Evolutionary conservation across 345 rosid genomes (phyloP).

Genomic region (Anacardium occidentale): DNA sequence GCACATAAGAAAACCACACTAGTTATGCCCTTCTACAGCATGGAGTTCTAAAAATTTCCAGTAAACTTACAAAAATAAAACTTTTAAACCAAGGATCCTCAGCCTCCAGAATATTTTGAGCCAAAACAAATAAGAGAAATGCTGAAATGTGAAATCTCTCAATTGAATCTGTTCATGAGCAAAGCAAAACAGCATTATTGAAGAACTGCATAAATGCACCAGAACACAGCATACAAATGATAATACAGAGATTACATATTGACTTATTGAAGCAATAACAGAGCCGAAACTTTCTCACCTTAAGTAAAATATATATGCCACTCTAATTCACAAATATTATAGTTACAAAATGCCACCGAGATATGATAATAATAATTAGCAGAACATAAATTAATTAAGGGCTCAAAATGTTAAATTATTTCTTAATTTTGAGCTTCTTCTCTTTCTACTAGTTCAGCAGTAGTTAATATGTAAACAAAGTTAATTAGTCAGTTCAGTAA

Average conservation of each 20-base stretch:
- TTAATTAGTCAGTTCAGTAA: not conserved
- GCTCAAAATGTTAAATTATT: not conserved
- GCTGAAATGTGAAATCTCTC: slow-evolving; percentile 96
- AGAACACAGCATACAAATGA: not conserved
- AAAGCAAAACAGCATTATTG: slow-evolving; percentile 21
- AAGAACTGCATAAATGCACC: not conserved
- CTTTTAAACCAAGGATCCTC: slow-evolving; percentile 97
- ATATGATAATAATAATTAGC: not conserved
- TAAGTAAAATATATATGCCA: not conserved
- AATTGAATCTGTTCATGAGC: slow-evolving; percentile 66
- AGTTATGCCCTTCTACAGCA: slow-evolving; percentile 13
- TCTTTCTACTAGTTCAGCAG: not conserved
- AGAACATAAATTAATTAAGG: not conserved
- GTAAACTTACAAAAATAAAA: slow-evolving; percentile 69
- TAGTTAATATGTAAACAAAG: not conserved
- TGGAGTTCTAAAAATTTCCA: slow-evolving; percentile 2
- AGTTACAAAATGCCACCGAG: not conserved
- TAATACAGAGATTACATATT: not conserved
- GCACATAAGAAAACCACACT: slow-evolving; percentile 25
- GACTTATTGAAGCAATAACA: not conserved
- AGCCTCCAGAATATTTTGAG: slow-evolving; percentile 91
- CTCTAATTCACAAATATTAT: not conserved
- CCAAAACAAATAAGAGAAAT: slow-evolving; percentile 83
- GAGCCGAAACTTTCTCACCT: not conserved
- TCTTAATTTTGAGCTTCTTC: not conserved